These are phyloP conservation scores for Cyclotella choctawhatcheeana DNA, from an alignment of 108 stramenopile species.

Conservation along the genomic window DNA sequence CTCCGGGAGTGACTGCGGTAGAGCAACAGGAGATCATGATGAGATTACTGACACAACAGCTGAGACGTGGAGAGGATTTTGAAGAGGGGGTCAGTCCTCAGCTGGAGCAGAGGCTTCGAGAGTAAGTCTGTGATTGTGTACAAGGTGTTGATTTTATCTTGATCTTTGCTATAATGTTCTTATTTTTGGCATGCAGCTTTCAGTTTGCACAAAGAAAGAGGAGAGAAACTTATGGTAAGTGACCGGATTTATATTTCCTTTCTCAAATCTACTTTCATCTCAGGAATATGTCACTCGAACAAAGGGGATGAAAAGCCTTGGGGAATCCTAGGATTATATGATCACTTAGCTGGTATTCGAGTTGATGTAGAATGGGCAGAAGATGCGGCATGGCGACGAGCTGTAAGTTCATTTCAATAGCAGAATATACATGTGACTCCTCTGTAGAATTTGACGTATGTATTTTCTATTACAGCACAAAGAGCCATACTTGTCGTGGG, in stretches of 20 bases:
- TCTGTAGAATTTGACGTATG: too few species aligned
- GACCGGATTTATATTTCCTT: not conserved
- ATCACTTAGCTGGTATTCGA: slow-evolving; percentile 67
- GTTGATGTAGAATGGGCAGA: slow-evolving; percentile 89
- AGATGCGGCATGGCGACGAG: slow-evolving; percentile 82
- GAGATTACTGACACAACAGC: slow-evolving; percentile 46
- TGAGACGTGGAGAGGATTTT: slow-evolving; percentile 18
- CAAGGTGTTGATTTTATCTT: not conserved
- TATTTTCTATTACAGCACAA: too few species aligned
- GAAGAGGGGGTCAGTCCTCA: slow-evolving; percentile 21
- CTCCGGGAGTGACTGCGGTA: slow-evolving; percentile 43
- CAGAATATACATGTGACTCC: too few species aligned
- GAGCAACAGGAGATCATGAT: slow-evolving; percentile 55
- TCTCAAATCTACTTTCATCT: too few species aligned
- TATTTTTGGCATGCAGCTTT: slow-evolving; percentile 51
- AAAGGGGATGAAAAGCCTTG: slow-evolving; percentile 51
- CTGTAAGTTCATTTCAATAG: too few species aligned
- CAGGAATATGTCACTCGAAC: not conserved
- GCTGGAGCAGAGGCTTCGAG: slow-evolving; percentile 71
- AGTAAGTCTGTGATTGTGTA: slow-evolving; percentile 25
- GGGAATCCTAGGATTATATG: slow-evolving; percentile 85
- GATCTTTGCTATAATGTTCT: not conserved
- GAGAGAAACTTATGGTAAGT: slow-evolving; percentile 65
- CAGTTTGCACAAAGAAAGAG: slow-evolving; percentile 86
- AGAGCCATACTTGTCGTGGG: slow-evolving; percentile 78